Percentiles rank a stretch among this genome's conserved stretches.
Conservation (phyloP, 345 rosid genomes). For the Melastoma malabathricum region DNA sequence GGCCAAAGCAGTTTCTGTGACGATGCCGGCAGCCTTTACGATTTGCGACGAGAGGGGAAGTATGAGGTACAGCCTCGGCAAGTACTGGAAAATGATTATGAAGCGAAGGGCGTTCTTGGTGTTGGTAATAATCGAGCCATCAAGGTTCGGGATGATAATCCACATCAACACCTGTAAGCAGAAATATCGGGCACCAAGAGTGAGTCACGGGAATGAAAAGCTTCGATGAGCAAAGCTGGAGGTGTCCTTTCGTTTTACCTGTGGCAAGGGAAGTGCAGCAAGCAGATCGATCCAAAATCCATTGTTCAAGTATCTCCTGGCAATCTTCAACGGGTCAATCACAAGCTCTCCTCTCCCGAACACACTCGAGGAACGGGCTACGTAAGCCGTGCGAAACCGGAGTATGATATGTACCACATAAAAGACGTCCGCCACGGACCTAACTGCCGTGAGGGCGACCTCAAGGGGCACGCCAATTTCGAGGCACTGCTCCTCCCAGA, state of each 20-base stretch:
- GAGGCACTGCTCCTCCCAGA: constrained; percentile 4
- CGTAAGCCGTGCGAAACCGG: constrained; percentile 6
- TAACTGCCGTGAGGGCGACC: constrained; percentile 2
- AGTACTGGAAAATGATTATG: constrained; percentile 16
- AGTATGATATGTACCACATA: constrained; percentile 7
- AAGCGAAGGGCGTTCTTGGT: constrained; percentile 9
- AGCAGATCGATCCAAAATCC: constrained; percentile 9
- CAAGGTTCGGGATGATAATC: constrained; percentile 13
- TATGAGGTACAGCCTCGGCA: constrained; percentile 16
- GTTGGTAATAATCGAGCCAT: constrained; percentile 5
- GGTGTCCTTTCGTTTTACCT: neutral
- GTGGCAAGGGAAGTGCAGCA: constrained; percentile 9
- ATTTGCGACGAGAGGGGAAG: constrained; percentile 17
- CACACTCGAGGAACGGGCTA: constrained; percentile 5
- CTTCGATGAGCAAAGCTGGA: neutral
- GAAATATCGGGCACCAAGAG: no score
- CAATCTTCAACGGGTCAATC: constrained; percentile 8
- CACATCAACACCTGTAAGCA: constrained; percentile 15
- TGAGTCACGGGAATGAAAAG: neutral
- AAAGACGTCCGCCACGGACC: constrained; percentile 7
- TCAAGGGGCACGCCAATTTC: neutral
- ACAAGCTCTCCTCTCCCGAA: constrained; percentile 10
- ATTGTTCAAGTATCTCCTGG: constrained; percentile 2
- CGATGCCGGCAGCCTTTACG: constrained; percentile 14
- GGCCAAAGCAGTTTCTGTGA: constrained; percentile 22